Evolutionary conservation across 2,329 filamentous ascomycete genomes (phyloP), one percentile per base, ranked within the genome.

Genomic region (Diplodia scrobiculata): DNA sequence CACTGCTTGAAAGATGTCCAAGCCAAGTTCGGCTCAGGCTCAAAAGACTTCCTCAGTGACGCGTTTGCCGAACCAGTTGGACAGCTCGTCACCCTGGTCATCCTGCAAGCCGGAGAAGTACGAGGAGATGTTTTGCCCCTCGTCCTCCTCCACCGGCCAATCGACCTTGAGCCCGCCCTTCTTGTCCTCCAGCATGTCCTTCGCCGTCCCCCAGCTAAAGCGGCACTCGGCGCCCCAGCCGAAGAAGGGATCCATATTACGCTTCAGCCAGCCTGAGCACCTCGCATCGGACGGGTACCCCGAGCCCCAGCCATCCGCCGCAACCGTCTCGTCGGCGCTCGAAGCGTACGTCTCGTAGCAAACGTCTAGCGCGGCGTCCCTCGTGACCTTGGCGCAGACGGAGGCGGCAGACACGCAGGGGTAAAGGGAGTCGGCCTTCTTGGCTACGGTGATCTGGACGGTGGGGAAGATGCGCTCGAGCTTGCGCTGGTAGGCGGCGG

Each of bases 191-290:
- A 99, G 80, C 87, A 98, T 86, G 73, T 98, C 93, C 79, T 96
- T 97, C 1, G 91, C 91, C 0, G 95, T 98, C 0, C 90, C 91
- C 95, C 95, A 99, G 74, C 92, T 97, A 74, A 97, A 98, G 4
- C 95, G 84, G 75, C 92, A 96, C 79, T 98, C 93, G 27, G 86
- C 86, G 0, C 94, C 93, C 94, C 95, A 99, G 14, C 95, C 95
- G 80, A 98, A 99, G 1, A 98, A 80, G 2, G 91, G 91, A 74
- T 99, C 89, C 88, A 97, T 94, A 70, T 94, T 95, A 47, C 81
- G 81, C 79, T 88, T 91, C 74, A 99, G 76, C 94, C 95, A 99
- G 14, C 41, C 78, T 1, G 89, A 86, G 72, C 92, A 96, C 68
- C 90, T 86, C 21, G 84, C 87, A 78, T 99, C 95, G 0, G 90